Base-by-base conservation (phyloP, 2,329 filamentous ascomycete species). In the Bipolaris gigantea region DNA sequence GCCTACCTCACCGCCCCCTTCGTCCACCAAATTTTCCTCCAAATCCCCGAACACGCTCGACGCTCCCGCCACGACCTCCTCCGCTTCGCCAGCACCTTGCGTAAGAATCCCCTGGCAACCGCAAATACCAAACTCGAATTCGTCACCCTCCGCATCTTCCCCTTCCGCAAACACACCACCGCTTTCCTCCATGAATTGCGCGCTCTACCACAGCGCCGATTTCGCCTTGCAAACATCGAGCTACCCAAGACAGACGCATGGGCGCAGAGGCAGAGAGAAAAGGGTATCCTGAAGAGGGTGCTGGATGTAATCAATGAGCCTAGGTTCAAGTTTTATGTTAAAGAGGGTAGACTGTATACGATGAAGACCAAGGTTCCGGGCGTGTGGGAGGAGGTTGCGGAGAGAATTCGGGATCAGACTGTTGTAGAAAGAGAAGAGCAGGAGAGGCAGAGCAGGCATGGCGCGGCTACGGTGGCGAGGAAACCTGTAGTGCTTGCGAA, bases 1-100 rank as follows among this genome's bases (percentile, higher is more conserved):
- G 66, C 68, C 40, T 72, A 70, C 55, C 52, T 71, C 9, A 75
- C 73, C 7, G 65, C 73, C 1, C 73, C 73, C n/a, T 75, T 73
- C 40, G 69, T 70, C 7, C 67, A 69, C 48, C 59, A 61, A 50
- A 59, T 75, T 36, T 66, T 61, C 48, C 62, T 75, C 7, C 59
- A 69, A 34, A 65, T 75, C 9, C 73, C 73, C 5, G 51, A 62
- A 10, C 48, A 60, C 35, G 72, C 71, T 1, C 63, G 65, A 3
- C 54, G 54, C 41, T 67, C 60, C n/a, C 61, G 64, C 5, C 50
- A 59, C 4, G 57, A 64, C 18, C 66, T 75, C 7, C 46, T 64
- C 23, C 59, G 60, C 38, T 73, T 72, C 48, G 56, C 64, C 15
- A 47, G 53, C 25, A 53, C 27, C 18, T 41, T 65, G 38, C 58